Evolutionary conservation across 768 basidiomycete species (phyloP), one percentile per base, ranked within the genome.

Genomic region (Lactifluus piperatus): DNA sequence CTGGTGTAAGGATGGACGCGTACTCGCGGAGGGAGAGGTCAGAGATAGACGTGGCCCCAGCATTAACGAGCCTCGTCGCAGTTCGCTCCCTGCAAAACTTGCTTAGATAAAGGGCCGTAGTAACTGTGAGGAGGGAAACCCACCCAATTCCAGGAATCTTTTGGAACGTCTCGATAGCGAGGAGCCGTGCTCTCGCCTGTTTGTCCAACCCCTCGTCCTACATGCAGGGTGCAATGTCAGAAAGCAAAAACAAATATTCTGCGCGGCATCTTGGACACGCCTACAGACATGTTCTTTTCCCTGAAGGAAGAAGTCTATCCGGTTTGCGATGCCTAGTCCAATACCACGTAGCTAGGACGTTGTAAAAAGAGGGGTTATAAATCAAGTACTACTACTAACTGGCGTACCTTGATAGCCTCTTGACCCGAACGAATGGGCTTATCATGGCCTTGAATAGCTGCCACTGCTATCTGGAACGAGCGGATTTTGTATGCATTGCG

Each of bases 61-160:
- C 78, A 6, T 74, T 72, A 41, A 78, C 74, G 3, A 86, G 73
- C n/a, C 73, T 65, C 36, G 71, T 68, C 9, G 81, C 81, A 22
- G 68, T 68, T 13, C 44, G 51, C 22, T 24, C 13, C 41, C 70
- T 68, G 45, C 39, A 54, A 44, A 46, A 59, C 6, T 1, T 11
- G 22, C 44, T 54, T 20, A 47, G 22, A 41, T 30, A 46, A 46
- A 36, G 44, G 51, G 22, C 5, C 8, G 37, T 6, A 37, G 18
- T 26, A 13, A 46, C 29, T 16, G 41, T 55, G 16, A n/a, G 43
- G 30, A 30, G 13, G 7, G 22, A 22, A 49, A 58, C 71, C 51
- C 65, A 82, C 81, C 83, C 82, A 61, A 84, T 71, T 4, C 78
- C 75, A 10, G 73, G 72, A 41, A 84, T 59, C 4, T 65, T 67